Conservation (phyloP, 371 early-diverging fungal genomes). For the Mortierella sp. region DNA sequence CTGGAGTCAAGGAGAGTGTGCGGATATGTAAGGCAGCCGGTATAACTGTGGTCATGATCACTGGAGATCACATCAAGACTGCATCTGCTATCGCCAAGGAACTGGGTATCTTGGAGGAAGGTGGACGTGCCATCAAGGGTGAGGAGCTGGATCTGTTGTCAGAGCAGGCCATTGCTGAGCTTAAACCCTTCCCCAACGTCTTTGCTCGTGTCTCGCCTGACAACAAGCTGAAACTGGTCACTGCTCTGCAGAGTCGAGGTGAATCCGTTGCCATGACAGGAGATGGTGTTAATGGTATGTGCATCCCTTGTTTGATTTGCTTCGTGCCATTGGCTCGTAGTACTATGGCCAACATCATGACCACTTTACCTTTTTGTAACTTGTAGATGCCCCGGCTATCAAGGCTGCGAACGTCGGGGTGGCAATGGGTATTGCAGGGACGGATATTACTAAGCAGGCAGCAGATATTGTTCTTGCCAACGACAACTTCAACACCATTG, state of each 20-base stretch:
- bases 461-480: constrained; percentile 90
- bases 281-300: constrained; percentile 85
- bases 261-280: constrained; percentile 88
- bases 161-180: constrained; percentile 69
- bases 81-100: constrained; percentile 82
- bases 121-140: constrained; percentile 69
- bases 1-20: constrained; percentile 74
- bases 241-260: constrained; percentile 90
- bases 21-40: constrained; percentile 77
- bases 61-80: constrained; percentile 84
- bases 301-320: not conserved
- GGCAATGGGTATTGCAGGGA: constrained; percentile 93
- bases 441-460: constrained; percentile 94
- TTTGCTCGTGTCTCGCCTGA: constrained; percentile 90
- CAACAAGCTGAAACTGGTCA: constrained; percentile 97
- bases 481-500: constrained; percentile 88
- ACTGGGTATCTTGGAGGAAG: constrained; percentile 72
- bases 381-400: constrained; percentile 87
- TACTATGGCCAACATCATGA: not conserved
- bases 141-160: constrained; percentile 75
- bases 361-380: not conserved
- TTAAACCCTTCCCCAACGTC: constrained; percentile 77
- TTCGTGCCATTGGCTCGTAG: not conserved
- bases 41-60: constrained; percentile 86
- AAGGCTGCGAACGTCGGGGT: constrained; percentile 94